Conservation (phyloP, 257 asterid species). For the Apocynum venetum region DNA sequence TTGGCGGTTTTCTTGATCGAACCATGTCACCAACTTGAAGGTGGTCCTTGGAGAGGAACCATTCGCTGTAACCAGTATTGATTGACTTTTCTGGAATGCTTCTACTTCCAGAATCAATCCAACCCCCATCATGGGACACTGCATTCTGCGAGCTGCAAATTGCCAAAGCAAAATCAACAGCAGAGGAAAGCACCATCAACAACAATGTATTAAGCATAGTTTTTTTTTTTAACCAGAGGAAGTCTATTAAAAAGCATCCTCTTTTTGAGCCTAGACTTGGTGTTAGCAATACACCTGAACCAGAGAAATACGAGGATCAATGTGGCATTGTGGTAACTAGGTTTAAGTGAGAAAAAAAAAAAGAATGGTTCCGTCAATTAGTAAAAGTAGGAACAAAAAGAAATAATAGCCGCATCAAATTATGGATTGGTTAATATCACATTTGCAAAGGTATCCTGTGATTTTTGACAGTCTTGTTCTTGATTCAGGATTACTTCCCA, state of each 20-base stretch:
- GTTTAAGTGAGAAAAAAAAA: not conserved
- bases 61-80: conserved; percentile 50
- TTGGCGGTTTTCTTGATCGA: conserved; percentile 69
- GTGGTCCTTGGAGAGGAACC: conserved; percentile 83
- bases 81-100: conserved; percentile 44
- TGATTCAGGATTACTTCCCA: not conserved
- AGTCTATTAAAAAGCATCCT: not conserved
- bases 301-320: not conserved
- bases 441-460: too few species aligned
- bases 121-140: conserved; percentile 45
- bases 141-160: conserved; percentile 61
- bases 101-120: conserved; percentile 44
- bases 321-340: not conserved
- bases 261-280: not conserved
- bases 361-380: too few species aligned
- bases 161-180: conserved; percentile 1
- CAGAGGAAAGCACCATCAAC: not conserved
- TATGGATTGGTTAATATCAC: too few species aligned
- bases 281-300: not conserved
- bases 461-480: not conserved
- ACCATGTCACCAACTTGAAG: conserved; percentile 72
- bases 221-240: not conserved
- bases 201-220: not conserved
- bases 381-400: too few species aligned
- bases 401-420: too few species aligned